Conservation (phyloP, 1,284 basidiomycete genomes). For the Pseudozyma flocculosa region DNA sequence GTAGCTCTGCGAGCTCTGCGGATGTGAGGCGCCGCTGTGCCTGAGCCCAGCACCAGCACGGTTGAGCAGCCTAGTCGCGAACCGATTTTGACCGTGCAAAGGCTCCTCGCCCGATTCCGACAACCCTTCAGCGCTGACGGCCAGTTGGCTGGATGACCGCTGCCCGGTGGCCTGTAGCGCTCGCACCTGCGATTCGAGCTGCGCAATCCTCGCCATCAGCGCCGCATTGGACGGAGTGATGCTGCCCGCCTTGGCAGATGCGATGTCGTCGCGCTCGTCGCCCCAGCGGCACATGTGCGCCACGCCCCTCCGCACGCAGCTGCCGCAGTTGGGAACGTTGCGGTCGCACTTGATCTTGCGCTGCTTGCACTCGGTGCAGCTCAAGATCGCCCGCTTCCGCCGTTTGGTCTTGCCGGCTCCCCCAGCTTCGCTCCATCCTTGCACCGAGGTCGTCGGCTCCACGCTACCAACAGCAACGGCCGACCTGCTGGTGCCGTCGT, state of each 20-base stretch:
- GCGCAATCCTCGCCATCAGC: conserved; percentile 37
- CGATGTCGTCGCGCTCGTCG: conserved; percentile 37
- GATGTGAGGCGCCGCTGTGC: too few relatives aligned
- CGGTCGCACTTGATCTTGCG: conserved; percentile 48
- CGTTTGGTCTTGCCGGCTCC: conserved; percentile 34
- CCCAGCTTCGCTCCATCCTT: too few relatives aligned
- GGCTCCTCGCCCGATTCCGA: conserved; percentile 1
- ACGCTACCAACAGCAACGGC: too few relatives aligned
- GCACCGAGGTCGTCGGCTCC: too few relatives aligned
- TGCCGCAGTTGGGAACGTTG: conserved; percentile 42
- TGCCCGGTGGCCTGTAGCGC: conserved; percentile 19
- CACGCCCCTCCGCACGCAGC: conserved; percentile 37
- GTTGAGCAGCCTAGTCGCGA: too few relatives aligned
- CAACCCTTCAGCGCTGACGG: too few relatives aligned
- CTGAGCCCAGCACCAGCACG: too few relatives aligned
- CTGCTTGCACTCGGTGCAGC: conserved; percentile 42
- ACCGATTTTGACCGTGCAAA: too few relatives aligned
- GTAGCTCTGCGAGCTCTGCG: too few relatives aligned
- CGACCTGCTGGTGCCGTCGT: too few relatives aligned
- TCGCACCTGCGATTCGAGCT: conserved; percentile 35
- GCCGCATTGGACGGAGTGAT: conserved; percentile 37
- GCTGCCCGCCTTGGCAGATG: conserved; percentile 16
- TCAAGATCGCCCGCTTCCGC: conserved; percentile 34
- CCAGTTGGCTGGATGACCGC: conserved; percentile 3
- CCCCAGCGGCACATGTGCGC: conserved; percentile 44